phyloP scores from a whole-genome alignment of 2,329 filamentous ascomycete species.

The Pyricularia grisea region DNA sequence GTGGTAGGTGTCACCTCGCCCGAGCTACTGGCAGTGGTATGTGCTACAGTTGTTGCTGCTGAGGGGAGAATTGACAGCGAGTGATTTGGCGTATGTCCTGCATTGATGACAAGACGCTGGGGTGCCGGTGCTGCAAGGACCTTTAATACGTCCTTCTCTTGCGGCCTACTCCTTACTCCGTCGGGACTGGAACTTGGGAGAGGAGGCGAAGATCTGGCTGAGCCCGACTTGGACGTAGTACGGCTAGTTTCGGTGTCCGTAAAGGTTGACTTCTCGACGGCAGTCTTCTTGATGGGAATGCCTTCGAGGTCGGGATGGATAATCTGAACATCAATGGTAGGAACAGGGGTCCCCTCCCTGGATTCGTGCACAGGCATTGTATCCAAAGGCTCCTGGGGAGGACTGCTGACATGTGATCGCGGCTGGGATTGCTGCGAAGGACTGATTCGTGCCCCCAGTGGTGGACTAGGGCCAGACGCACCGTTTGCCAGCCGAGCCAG shows the following conservation, averaged over 20 bases:
- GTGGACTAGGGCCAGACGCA: not conserved
- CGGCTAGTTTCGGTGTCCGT: slow-evolving; percentile 22
- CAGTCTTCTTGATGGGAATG: slow-evolving; percentile 44
- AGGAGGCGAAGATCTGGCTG: slow-evolving; percentile 16
- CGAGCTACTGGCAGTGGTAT: slow-evolving; percentile 28
- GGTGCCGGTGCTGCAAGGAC: slow-evolving; percentile 37
- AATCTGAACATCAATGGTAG: slow-evolving; percentile 47
- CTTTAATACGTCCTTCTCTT: slow-evolving; percentile 33
- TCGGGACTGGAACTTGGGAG: slow-evolving; percentile 7
- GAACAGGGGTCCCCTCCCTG: slow-evolving; percentile 23
- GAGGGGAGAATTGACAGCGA: slow-evolving; percentile 43
- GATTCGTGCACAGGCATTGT: not conserved
- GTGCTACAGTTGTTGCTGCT: slow-evolving; percentile 28
- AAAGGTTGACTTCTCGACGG: slow-evolving; percentile 43
- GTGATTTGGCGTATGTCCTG: slow-evolving; percentile 54
- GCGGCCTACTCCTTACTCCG: slow-evolving; percentile 14
- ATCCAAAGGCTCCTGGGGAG: not conserved
- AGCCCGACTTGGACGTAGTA: slow-evolving; percentile 16
- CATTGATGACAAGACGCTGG: slow-evolving; percentile 48
- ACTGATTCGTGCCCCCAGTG: not conserved
- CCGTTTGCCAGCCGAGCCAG: not conserved
- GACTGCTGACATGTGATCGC: not conserved
- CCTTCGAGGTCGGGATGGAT: slow-evolving; percentile 52
- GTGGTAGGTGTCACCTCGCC: slow-evolving; percentile 28
- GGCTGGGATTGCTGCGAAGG: not conserved